Conservation (phyloP, 148 eudicot genomes). For the Pharnaceum exiguum region DNA sequence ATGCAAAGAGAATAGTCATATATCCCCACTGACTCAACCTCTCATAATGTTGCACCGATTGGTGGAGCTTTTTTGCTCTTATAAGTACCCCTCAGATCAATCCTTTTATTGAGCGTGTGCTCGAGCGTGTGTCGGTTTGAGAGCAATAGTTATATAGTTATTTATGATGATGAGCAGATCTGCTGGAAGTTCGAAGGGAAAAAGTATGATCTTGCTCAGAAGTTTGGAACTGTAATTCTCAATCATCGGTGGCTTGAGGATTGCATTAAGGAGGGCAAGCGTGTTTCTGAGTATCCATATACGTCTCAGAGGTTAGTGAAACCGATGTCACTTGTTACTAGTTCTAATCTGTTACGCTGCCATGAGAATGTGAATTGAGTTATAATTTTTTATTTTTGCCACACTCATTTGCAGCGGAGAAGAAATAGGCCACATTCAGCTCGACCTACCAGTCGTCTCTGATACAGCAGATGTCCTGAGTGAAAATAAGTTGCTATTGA, state of each 20-base stretch:
- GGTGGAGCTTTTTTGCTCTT: no score
- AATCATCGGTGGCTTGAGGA: conserved; percentile 94
- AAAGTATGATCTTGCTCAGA: conserved; percentile 67
- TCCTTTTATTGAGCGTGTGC: background rate
- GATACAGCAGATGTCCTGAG: conserved; percentile 15
- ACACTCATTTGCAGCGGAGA: conserved; percentile 50
- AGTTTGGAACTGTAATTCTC: conserved; percentile 43
- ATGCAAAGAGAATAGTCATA: no score
- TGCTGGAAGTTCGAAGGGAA: conserved; percentile 82
- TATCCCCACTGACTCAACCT: no score
- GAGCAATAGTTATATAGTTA: background rate
- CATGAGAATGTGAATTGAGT: background rate
- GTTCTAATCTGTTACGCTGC: background rate
- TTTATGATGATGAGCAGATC: conserved; percentile 35
- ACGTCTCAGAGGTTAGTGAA: conserved; percentile 47
- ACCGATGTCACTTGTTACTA: background rate
- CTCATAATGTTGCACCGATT: no score
- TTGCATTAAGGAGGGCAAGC: conserved; percentile 59
- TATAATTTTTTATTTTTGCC: background rate
- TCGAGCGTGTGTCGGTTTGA: background rate
- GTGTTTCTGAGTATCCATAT: conserved; percentile 59
- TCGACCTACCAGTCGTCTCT: conserved; percentile 23
- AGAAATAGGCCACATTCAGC: conserved; percentile 46
- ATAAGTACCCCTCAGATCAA: background rate
- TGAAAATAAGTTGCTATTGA: conserved; percentile 17